Conservation (phyloP, 306 rosid genomes). For the Coriaria nepalensis region DNA sequence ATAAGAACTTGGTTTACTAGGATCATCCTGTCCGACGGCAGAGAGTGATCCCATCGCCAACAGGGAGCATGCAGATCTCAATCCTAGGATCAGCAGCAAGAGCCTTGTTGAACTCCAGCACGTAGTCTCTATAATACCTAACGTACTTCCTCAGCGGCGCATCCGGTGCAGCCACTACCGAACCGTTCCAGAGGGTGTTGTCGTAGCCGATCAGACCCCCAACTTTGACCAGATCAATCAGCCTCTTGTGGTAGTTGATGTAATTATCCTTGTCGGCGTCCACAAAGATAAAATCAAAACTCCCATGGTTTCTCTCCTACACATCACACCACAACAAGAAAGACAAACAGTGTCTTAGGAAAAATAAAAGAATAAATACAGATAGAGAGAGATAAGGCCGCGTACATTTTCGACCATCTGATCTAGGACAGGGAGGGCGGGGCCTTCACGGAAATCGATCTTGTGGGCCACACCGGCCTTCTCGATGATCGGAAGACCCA, state of each 20-base stretch:
- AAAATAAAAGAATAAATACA: too few relatives aligned
- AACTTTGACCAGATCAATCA: constrained; percentile 54
- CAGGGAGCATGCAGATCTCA: constrained; percentile 47
- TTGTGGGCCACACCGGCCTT: constrained; percentile 79
- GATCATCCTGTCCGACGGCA: constrained; percentile 1
- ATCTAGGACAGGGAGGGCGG: constrained; percentile 77
- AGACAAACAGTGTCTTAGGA: too few relatives aligned
- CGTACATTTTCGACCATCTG: constrained; percentile 48
- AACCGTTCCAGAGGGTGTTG: constrained; percentile 81
- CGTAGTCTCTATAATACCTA: constrained; percentile 66
- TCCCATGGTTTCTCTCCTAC: constrained; percentile 65
- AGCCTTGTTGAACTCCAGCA: constrained; percentile 66
- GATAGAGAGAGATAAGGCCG: too few relatives aligned
- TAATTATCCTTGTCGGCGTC: constrained; percentile 84
- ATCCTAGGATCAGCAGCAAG: constrained; percentile 72
- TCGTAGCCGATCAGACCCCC: constrained; percentile 80
- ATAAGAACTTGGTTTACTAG: too few relatives aligned
- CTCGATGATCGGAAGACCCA: constrained; percentile 57
- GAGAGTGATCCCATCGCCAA: constrained; percentile 5
- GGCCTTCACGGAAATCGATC: constrained; percentile 81
- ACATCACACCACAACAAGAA: too few relatives aligned
- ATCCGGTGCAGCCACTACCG: constrained; percentile 69
- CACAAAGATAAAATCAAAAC: constrained; percentile 68
- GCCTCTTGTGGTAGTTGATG: constrained; percentile 67
- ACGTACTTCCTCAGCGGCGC: constrained; percentile 67